Base-by-base conservation (phyloP, 352 stramenopile genomes). In the Phytophthora multivora region DNA sequence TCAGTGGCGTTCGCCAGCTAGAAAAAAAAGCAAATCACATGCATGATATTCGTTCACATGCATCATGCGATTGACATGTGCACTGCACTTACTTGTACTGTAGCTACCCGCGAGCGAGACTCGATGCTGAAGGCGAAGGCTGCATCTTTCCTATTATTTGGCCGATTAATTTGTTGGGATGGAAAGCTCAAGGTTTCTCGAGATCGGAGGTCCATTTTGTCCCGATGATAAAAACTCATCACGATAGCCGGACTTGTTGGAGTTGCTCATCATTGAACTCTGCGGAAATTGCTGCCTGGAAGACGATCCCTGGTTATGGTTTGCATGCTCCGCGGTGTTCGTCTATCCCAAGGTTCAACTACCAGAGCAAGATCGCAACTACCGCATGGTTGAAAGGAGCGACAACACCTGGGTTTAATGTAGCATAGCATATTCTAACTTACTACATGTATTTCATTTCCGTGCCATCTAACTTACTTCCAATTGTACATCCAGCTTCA, bases 211-310 rank as follows among this genome's bases (percentile, higher is more conserved):
- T 52, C 26, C 46, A 52, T 13, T 26, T 52, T 52, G 25, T 18
- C 46, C 4, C n/a, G 5, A 30, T 52, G 28, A 7, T 30, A 39
- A 41, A n/a, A 23, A 13, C 42, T 41, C 46, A 52, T 30, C 28
- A 28, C 23, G 38, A 58, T 40, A 58, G 36, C 50, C 36, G 50
- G 50, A 57, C 13, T 53, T 16, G n/a, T 16, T 45, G 6, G 26
- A 33, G 46, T 28, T 57, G 23, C 49, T 56, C 35, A 58, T 58
- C 50, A n/a, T 58, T 58, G 50, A 58, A 58, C 50, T 58, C 50
- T n/a, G n/a, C 23, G 36, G 15, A 35, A 36, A 55, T 45, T 55
- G 30, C 31, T 35, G 1, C 13, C 47, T 21, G 12, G 5, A 41
- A 42, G n/a, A 13, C 11, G 9, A 9, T 16, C 11, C 30, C 31